A percentile compares a stretch with the other conserved stretches of the same genome.
phyloP scores from a whole-genome alignment of 176 grass and related monocot genomes.

The Pontederia crassipes region DNA sequence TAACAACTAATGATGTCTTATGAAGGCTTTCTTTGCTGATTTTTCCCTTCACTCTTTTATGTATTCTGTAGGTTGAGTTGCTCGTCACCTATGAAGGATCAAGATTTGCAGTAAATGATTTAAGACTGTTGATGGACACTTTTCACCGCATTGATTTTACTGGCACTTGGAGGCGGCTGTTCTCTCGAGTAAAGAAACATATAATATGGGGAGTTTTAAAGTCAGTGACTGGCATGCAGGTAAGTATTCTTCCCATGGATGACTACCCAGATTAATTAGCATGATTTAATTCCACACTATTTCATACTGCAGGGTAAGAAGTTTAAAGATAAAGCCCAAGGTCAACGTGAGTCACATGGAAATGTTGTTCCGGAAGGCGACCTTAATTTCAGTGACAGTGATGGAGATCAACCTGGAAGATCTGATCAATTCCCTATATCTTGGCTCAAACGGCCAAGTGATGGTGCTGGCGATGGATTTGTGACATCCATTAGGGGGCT shows the following conservation, averaged over 20 bases:
- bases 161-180: constrained; percentile 92
- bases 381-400: constrained; percentile 85
- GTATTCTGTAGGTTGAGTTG: constrained; percentile 68
- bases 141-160: constrained; percentile 87
- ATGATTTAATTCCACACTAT: background rate
- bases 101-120: constrained; percentile 90
- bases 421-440: constrained; percentile 79
- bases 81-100: constrained; percentile 94
- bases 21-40: background rate
- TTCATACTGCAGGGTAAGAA: constrained; percentile 61
- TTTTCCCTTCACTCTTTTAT: constrained; percentile 10
- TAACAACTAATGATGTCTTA: background rate
- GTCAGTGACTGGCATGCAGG: constrained; percentile 98
- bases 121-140: constrained; percentile 96
- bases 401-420: constrained; percentile 53
- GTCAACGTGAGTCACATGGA: constrained; percentile 60
- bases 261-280: background rate
- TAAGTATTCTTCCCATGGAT: constrained; percentile 23
- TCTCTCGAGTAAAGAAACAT: constrained; percentile 95
- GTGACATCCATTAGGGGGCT: constrained; percentile 93
- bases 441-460: constrained; percentile 84
- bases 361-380: constrained; percentile 52
- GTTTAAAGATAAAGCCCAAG: constrained; percentile 70
- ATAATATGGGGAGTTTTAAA: constrained; percentile 99
- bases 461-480: constrained; percentile 88